Percentiles rank a stretch among this genome's conserved stretches.
Evolutionary conservation across 192 early-diverging fungal genomes (phyloP).

Genomic region (Coemansia umbellata): DNA sequence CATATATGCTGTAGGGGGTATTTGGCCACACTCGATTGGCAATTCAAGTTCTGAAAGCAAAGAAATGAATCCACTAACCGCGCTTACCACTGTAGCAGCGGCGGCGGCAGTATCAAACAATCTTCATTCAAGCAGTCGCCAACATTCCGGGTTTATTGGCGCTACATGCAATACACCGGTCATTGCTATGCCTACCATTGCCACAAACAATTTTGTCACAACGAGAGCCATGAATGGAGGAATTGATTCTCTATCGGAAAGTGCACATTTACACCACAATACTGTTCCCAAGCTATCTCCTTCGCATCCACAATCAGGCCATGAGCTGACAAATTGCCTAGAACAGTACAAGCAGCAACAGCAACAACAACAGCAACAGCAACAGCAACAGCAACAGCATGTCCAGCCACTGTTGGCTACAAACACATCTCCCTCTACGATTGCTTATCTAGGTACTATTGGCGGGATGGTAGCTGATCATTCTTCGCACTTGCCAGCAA

Average conservation of each 20-base stretch:
- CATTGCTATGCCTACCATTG: conserved; percentile 16
- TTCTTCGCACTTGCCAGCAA: background rate
- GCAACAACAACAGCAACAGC: no score
- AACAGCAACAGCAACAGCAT: no score
- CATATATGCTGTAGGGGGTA: background rate
- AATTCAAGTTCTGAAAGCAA: background rate
- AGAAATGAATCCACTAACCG: background rate
- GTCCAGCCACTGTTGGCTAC: background rate
- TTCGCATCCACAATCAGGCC: no score
- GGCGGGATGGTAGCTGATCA: background rate
- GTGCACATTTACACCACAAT: no score
- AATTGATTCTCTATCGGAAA: conserved; percentile 11
- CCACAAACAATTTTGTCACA: conserved; percentile 31
- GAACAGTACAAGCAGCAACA: no score
- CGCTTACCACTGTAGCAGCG: background rate
- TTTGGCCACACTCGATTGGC: conserved; percentile 2
- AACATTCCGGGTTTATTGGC: background rate
- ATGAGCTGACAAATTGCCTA: no score
- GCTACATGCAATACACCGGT: background rate
- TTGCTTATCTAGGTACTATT: background rate
- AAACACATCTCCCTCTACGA: background rate
- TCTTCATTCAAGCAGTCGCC: background rate
- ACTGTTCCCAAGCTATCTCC: no score
- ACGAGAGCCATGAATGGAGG: conserved; percentile 40
- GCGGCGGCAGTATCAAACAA: background rate